Evolutionary conservation across 306 rosid species (phyloP).

Genomic region (Macrotyloma uniflorum): DNA sequence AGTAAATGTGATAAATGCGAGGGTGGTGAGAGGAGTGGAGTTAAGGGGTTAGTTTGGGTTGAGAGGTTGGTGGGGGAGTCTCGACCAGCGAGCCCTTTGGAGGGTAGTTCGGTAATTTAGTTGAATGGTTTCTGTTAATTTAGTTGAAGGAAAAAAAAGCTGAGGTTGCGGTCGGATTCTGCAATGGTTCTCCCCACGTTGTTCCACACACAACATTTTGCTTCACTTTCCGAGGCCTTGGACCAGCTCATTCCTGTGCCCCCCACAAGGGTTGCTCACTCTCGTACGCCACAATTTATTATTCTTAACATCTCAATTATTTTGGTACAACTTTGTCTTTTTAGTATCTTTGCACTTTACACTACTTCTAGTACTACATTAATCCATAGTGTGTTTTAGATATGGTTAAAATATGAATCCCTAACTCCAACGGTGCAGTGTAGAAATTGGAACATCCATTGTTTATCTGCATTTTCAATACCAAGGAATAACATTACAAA

Average conservation of each 20-base stretch:
- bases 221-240: conserved; percentile 27
- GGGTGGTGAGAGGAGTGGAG: conserved; percentile 35
- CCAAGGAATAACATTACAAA: too few relatives aligned
- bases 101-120: conserved; percentile 1
- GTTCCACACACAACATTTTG: background rate
- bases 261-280: background rate
- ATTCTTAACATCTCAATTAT: background rate
- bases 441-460: too few relatives aligned
- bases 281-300: background rate
- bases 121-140: conserved; percentile 34
- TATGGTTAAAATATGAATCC: too few relatives aligned
- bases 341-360: background rate
- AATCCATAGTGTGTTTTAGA: too few relatives aligned
- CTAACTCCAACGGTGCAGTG: too few relatives aligned
- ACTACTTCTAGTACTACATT: too few relatives aligned
- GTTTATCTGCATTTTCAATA: too few relatives aligned
- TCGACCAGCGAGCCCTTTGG: conserved; percentile 43
- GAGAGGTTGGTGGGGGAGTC: conserved; percentile 31
- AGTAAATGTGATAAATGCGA: conserved; percentile 57
- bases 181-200: background rate
- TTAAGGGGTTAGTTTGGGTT: background rate
- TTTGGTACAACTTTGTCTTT: background rate
- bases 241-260: background rate
- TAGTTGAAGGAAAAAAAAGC: conserved; percentile 37
- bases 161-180: conserved; percentile 28